Base-by-base conservation (phyloP, 2,329 filamentous ascomycete genomes). In the Leptosphaerulina australis region DNA sequence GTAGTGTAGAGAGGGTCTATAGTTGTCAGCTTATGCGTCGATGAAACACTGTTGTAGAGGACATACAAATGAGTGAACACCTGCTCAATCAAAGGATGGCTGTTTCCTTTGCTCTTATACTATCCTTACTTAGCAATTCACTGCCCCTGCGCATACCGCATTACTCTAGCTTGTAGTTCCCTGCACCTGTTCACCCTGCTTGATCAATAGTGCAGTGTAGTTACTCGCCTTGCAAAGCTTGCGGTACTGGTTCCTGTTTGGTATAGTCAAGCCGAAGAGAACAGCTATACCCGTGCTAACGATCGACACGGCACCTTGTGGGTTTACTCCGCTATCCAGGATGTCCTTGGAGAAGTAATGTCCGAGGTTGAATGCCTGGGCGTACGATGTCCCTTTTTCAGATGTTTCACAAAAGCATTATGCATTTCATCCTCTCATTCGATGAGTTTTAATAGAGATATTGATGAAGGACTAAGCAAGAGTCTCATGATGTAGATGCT, bases 41-140 rank as follows among this genome's bases (percentile, higher is more conserved):
- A 41, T 18, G 4, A n/a, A 29, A 34, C n/a, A 18, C 22, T 30
- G 33, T 47, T 29, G 41, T 20, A n/a, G 6, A 30, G 4, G 14
- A 43, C 48, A 22, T 51, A 51, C 48, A 22, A 51, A 51, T 33
- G 41, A 51, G 36, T 48, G 43, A 30, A 45, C 36, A 38, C 50
- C 50, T 54, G 30, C 44, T 53, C 10, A 18, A 35, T 34, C 12
- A 25, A 35, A 33, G 34, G 21, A 22, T 40, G 33, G 20, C 15
- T 9, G 33, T 15, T 21, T n/a, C 31, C 25, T 5, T 21, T 11
- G 11, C 26, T 44, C 46, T 56, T 56, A 53, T 56, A 51, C 49
- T 34, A 25, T 33, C 30, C 38, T 40, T 44, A 24, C 15, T 37
- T 11, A 17, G 34, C 28, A 40, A 31, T 20, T 41, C 34, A 49